phyloP scores from a whole-genome alignment of 495 filamentous ascomycete genomes.

The Bombardia bombarda region DNA sequence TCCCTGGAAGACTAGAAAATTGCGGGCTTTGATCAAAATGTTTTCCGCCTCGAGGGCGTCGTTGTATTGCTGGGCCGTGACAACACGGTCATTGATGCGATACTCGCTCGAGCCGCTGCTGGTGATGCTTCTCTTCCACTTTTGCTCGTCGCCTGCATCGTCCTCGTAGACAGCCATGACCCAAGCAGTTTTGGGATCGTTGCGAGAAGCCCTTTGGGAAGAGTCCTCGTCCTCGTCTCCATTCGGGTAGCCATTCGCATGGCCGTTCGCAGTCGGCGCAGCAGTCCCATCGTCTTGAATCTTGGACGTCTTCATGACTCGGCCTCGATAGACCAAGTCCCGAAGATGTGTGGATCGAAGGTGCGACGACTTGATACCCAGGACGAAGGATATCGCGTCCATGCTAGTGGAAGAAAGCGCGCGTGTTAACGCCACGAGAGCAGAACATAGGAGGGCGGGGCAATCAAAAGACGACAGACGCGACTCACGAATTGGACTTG shows the following conservation, averaged over 20 bases:
- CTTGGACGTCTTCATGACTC: constrained; percentile 83
- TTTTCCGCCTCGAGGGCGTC: constrained; percentile 87
- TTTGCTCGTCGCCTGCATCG: constrained; percentile 88
- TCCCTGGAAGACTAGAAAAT: constrained; percentile 97
- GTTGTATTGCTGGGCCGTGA: constrained; percentile 89
- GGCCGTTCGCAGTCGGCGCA: constrained; percentile 46
- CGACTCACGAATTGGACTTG: constrained; percentile 94
- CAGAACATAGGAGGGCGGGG: not conserved
- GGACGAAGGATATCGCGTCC: constrained; percentile 98
- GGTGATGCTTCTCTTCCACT: constrained; percentile 93
- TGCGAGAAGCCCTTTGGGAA: constrained; percentile 44
- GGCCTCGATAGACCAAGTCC: constrained; percentile 92
- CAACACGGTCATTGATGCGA: constrained; percentile 85
- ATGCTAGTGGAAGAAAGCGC: constrained; percentile 53
- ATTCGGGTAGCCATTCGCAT: constrained; percentile 43
- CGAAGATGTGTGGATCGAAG: constrained; percentile 90
- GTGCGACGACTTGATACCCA: constrained; percentile 97
- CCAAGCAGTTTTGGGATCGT: constrained; percentile 89
- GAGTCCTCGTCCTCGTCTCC: constrained; percentile 52
- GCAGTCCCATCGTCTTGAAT: constrained; percentile 80
- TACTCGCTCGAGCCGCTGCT: constrained; percentile 86
- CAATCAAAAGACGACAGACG: not conserved
- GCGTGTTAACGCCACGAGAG: constrained; percentile 2
- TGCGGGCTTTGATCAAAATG: constrained; percentile 94
- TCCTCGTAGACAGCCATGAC: constrained; percentile 99